Base-by-base conservation (phyloP, 2,329 filamentous ascomycete genomes). In the Teratosphaeria zuluensis region DNA sequence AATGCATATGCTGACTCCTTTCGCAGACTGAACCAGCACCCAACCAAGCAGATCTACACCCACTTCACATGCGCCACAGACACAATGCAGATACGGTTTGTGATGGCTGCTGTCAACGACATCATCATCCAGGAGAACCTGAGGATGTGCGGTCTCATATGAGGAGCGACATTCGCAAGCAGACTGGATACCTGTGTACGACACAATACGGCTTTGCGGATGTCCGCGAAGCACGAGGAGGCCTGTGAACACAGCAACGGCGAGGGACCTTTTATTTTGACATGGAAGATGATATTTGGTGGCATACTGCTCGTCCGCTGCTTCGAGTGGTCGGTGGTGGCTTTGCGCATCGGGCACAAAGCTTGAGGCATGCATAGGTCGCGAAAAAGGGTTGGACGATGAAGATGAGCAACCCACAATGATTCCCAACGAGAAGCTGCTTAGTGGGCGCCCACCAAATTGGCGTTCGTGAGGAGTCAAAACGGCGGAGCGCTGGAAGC, bases 61-160 rank as follows among this genome's bases (percentile, higher is more conserved):
- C 94, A 97, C 77, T 99, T 99, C 78, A 99, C 94, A 55, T 97
- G 94, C 75, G 94, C 94, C 62, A 99, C 94, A 54, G 94, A 99
- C 74, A 99, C 94, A 33, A 96, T 94, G 70, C 94, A 99, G 77
- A 99, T 99, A 70, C 87, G 94, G 72, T 97, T 99, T 81, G 94
- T 99, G 77, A 99, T 99, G 94, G 92, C 92, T 62, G 94, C 94
- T 67, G 94, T 99, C 72, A 99, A 99, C 78, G 94, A 99, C 79
- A 99, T 99, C 76, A 99, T 99, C 79, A 99, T 99, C 76, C 94
- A 99, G 81, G 94, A 97, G 79, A 99, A 99, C 79, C 85, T 99
- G 65, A 88, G 94, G 76, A 84, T 95, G 76, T 96, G 92, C 77
- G 92, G 92, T 83, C 81, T 97, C 75, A 96, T 97, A 83, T 96